Conservation (phyloP, 2,329 filamentous ascomycete species). For the Teratosphaeriaceae sp. region DNA sequence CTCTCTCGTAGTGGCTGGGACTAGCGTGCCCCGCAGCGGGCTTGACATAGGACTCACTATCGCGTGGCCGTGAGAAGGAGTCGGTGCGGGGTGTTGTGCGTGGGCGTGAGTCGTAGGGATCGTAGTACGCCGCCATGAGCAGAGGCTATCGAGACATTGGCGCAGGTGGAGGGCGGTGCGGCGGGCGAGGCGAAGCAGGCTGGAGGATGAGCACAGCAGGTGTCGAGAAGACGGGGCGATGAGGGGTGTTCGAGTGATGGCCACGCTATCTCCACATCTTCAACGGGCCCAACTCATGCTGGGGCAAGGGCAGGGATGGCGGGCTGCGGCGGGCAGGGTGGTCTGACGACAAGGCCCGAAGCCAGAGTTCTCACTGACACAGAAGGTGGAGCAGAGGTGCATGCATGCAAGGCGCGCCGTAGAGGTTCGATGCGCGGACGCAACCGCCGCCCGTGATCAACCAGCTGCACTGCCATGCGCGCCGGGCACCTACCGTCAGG, state of each 20-base stretch:
- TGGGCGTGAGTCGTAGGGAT: conserved; percentile 10
- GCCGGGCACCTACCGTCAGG: not conserved
- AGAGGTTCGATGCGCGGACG: not conserved
- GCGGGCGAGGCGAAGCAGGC: not conserved
- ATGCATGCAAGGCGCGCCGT: not conserved
- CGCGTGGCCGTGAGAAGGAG: conserved; percentile 9
- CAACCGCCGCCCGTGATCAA: not conserved
- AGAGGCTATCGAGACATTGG: conserved; percentile 2
- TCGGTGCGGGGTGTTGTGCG: conserved; percentile 15
- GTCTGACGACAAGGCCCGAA: conserved; percentile 3
- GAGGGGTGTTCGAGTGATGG: not conserved
- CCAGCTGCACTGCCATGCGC: not conserved
- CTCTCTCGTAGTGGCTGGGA: conserved; percentile 12
- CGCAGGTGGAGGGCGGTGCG: not conserved
- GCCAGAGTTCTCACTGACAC: not conserved
- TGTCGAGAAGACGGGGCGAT: not conserved
- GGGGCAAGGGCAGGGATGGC: not conserved
- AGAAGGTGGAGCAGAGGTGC: not conserved
- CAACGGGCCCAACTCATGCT: conserved; percentile 3
- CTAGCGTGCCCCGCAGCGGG: conserved; percentile 18
- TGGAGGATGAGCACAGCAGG: not conserved
- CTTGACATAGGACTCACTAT: conserved; percentile 1
- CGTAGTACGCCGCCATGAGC: conserved; percentile 20
- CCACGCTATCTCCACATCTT: conserved; percentile 1
- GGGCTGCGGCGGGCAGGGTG: conserved; percentile 3